phyloP scores from a whole-genome alignment of 2,329 filamentous ascomycete species.

The Aureobasidium musti region DNA sequence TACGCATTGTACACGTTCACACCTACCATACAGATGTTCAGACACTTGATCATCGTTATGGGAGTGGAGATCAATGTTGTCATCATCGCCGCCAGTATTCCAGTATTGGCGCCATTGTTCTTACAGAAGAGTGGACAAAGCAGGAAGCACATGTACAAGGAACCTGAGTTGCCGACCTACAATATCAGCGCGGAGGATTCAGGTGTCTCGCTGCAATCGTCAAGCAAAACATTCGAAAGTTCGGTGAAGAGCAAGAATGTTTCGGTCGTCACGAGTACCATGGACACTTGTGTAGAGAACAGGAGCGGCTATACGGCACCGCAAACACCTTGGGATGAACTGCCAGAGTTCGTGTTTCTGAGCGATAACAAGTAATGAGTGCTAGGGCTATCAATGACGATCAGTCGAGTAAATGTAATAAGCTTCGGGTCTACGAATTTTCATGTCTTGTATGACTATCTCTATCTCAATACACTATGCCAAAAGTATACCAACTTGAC shows the following conservation, averaged over 20 bases:
- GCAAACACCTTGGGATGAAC: constrained; percentile 14
- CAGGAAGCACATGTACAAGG: constrained; percentile 13
- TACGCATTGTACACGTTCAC: constrained; percentile 11
- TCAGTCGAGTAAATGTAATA: no score
- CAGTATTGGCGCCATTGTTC: constrained; percentile 12
- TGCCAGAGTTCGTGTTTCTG: not conserved
- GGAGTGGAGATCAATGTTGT: constrained; percentile 21
- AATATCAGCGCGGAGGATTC: not conserved
- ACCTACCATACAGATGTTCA: not conserved
- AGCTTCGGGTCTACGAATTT: no score
- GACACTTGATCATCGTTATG: constrained; percentile 10
- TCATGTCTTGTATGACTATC: not conserved
- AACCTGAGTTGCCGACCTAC: not conserved
- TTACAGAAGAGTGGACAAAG: constrained; percentile 2
- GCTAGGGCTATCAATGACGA: not conserved
- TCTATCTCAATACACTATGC: not conserved
- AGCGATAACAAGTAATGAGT: constrained; percentile 6
- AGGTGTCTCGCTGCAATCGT: not conserved
- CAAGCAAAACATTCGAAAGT: not conserved
- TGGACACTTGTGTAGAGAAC: not conserved
- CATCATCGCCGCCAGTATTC: constrained; percentile 13
- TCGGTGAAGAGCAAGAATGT: not conserved
- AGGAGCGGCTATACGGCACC: not conserved
- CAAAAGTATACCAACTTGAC: no score
- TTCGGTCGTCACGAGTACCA: not conserved